Conservation (phyloP, 208 protist genomes). For the Baffinella frigidus region DNA sequence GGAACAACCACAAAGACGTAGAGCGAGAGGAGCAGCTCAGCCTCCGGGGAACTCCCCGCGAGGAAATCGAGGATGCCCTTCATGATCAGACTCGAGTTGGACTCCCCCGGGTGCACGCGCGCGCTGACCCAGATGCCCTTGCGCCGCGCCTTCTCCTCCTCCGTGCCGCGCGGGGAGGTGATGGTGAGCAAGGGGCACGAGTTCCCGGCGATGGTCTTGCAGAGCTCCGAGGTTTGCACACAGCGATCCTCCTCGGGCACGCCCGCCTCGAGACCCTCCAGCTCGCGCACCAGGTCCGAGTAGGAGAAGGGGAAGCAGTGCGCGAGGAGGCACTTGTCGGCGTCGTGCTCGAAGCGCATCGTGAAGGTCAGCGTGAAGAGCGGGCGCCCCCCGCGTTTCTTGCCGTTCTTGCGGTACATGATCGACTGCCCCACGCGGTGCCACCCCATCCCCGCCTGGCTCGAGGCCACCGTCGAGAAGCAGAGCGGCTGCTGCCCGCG, state of each 20-base stretch:
- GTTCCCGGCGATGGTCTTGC: constrained; percentile 82
- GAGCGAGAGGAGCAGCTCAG: not conserved
- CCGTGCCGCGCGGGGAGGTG: constrained; percentile 71
- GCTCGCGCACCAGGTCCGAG: constrained; percentile 33
- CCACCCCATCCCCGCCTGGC: not conserved
- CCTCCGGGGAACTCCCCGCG: constrained; percentile 20
- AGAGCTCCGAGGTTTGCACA: too few species aligned
- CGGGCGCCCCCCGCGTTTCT: not conserved
- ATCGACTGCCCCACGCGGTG: not conserved
- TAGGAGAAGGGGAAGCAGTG: constrained; percentile 70
- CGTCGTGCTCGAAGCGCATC: not conserved
- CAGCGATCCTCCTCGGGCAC: not conserved
- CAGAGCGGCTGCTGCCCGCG: not conserved
- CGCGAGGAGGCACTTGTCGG: constrained; percentile 64
- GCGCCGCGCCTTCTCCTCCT: not conserved
- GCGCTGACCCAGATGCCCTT: constrained; percentile 81
- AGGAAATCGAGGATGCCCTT: constrained; percentile 65
- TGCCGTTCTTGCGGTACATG: not conserved
- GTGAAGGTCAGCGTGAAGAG: constrained; percentile 65
- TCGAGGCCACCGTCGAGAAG: not conserved
- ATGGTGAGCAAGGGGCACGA: constrained; percentile 85
- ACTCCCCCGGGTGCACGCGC: constrained; percentile 93
- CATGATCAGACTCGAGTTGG: constrained; percentile 88
- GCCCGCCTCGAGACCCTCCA: not conserved
- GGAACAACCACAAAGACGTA: constrained; percentile 85